Evolutionary conservation across 2,329 filamentous ascomycete genomes (phyloP).

Genomic region (Trichoderma endophyticum): DNA sequence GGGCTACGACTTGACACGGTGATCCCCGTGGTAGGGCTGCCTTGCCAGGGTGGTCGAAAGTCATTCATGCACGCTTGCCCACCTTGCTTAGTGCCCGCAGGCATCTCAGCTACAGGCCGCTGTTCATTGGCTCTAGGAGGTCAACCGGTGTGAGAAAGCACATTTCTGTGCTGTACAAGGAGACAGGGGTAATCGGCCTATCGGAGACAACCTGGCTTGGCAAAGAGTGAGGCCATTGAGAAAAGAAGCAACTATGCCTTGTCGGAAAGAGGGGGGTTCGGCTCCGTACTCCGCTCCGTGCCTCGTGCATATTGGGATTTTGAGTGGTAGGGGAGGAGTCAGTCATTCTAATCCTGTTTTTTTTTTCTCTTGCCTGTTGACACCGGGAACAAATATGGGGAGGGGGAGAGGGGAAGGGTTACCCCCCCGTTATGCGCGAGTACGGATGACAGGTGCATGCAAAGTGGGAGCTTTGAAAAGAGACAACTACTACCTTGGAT

Average conservation of each 20-base stretch:
- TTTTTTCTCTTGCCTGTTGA: not conserved
- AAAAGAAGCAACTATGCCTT: not conserved
- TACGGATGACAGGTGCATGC: slow-evolving; percentile 1
- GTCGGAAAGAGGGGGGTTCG: not conserved
- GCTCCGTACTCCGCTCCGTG: not conserved
- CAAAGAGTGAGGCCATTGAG: not conserved
- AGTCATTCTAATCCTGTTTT: not conserved
- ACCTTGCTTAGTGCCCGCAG: slow-evolving; percentile 2
- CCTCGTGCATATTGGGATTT: not conserved
- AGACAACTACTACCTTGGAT: not conserved
- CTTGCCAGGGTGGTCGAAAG: slow-evolving; percentile 1
- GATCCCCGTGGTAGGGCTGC: slow-evolving; percentile 14
- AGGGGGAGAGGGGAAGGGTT: not conserved
- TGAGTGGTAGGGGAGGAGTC: not conserved
- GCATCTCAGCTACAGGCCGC: not conserved
- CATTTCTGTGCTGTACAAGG: slow-evolving; percentile 5
- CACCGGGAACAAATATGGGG: not conserved
- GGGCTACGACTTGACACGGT: not conserved
- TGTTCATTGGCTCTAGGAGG: slow-evolving; percentile 4
- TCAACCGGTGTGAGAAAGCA: slow-evolving; percentile 13
- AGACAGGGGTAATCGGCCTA: slow-evolving; percentile 2
- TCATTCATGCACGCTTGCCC: not conserved
- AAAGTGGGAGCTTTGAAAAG: not conserved
- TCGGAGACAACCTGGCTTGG: slow-evolving; percentile 12
- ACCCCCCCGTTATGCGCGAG: not conserved